These are phyloP conservation scores for Hypomyces perniciosus DNA, from an alignment of 2,329 filamentous ascomycete genomes.

Conservation along the genomic window DNA sequence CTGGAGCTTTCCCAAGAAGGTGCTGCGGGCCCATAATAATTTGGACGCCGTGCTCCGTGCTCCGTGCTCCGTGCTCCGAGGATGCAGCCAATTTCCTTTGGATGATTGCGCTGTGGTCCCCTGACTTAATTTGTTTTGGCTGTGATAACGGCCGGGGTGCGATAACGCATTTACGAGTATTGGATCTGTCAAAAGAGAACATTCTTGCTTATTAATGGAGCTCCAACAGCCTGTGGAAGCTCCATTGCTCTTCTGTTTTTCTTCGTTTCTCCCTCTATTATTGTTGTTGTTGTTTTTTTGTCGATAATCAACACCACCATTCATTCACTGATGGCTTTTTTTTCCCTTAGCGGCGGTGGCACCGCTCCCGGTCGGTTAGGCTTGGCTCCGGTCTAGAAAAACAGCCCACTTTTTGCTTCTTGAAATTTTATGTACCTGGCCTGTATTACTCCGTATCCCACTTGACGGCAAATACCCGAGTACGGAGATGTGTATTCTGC, in stretches of 20 bases:
- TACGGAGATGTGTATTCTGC: background rate
- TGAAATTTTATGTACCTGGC: slow-evolving; percentile 5
- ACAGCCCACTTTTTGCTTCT: slow-evolving; percentile 17
- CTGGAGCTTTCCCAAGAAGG: too few species aligned
- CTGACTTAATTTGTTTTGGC: slow-evolving; percentile 6
- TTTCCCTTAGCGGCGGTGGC: background rate
- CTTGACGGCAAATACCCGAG: background rate
- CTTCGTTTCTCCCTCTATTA: too few species aligned
- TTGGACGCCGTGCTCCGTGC: slow-evolving; percentile 1
- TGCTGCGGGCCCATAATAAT: too few species aligned
- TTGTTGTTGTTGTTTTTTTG: too few species aligned
- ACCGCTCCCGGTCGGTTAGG: slow-evolving; percentile 10
- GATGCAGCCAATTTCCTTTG: slow-evolving; percentile 10
- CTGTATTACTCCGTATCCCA: too few species aligned
- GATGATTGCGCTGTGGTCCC: slow-evolving; percentile 3
- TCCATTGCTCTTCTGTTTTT: too few species aligned
- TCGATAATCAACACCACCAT: too few species aligned
- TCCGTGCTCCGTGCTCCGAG: slow-evolving; percentile 6
- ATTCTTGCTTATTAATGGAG: too few species aligned
- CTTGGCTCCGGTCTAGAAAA: slow-evolving; percentile 14
- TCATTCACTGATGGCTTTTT: too few species aligned
- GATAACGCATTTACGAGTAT: too few species aligned
- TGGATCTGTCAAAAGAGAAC: background rate
- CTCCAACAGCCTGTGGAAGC: too few species aligned
- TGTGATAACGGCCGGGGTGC: background rate